A percentile compares a stretch with the other conserved stretches of the same genome.
Conservation (phyloP, 192 early-diverging fungal genomes). For the Irineochytrium annulatum region DNA sequence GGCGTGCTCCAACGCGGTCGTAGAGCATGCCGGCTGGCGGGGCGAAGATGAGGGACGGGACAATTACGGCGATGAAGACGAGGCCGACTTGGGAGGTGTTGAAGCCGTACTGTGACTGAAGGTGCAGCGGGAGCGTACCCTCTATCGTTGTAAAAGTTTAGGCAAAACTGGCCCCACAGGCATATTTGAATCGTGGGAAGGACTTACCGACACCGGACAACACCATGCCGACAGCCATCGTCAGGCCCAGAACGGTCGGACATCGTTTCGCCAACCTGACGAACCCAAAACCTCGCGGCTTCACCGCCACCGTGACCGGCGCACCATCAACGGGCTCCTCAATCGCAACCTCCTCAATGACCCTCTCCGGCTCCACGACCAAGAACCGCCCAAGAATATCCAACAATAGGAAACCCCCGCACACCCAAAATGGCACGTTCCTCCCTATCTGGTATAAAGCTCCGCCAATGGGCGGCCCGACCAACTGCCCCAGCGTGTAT, state of each 20-base stretch:
- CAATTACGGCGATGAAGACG: constrained; percentile 14
- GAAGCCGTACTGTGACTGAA: constrained; percentile 11
- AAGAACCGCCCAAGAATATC: constrained; percentile 20
- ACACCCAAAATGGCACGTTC: constrained; percentile 23
- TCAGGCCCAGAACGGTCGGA: neutral
- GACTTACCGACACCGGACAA: neutral
- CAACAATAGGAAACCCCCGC: constrained; percentile 4
- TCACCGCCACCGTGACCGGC: neutral
- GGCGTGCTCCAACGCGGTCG: constrained; percentile 8
- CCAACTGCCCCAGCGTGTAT: constrained; percentile 23
- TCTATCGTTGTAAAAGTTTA: constrained; percentile 18
- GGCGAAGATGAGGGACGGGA: constrained; percentile 12
- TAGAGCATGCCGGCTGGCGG: constrained; percentile 11
- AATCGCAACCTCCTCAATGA: neutral
- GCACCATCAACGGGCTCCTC: neutral
- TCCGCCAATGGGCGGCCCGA: constrained; percentile 31
- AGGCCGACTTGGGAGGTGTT: constrained; percentile 12
- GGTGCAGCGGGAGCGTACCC: constrained; percentile 21
- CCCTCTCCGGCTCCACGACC: constrained; percentile 5
- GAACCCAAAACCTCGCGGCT: neutral
- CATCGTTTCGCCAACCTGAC: neutral
- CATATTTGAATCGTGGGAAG: neutral
- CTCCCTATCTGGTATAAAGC: constrained; percentile 20
- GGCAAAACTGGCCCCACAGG: neutral
- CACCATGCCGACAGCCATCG: neutral